Evolutionary conservation across 2,329 filamentous ascomycete genomes (phyloP).

Genomic region (Cladosporium velox): DNA sequence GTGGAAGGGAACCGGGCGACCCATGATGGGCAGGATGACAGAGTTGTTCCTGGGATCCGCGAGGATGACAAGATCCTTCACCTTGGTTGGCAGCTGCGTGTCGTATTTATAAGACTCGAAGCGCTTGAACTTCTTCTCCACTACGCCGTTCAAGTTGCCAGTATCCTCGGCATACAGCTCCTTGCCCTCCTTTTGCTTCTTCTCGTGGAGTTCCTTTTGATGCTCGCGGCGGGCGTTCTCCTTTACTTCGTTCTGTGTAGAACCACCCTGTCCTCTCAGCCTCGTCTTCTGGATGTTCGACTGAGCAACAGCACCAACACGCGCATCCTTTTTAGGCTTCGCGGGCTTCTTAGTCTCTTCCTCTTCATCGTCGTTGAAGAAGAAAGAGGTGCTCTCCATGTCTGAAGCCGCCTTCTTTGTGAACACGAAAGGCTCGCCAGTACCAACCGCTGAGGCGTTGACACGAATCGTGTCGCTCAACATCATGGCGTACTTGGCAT

Average conservation of each 20-base stretch:
- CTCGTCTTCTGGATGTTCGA: conserved; percentile 96
- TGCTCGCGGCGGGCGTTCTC: conserved; percentile 86
- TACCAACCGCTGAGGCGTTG: conserved; percentile 63
- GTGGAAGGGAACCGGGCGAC: conserved; percentile 94
- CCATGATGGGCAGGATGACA: conserved; percentile 94
- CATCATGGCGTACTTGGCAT: conserved; percentile 80
- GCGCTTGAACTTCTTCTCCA: conserved; percentile 97
- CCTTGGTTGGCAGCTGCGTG: conserved; percentile 81
- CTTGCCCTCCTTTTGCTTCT: conserved; percentile 88
- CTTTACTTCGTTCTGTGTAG: conserved; percentile 84
- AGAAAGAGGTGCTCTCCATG: conserved; percentile 93
- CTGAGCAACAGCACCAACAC: conserved; percentile 82
- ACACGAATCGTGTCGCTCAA: conserved; percentile 93
- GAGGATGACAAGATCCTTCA: conserved; percentile 84
- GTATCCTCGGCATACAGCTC: conserved; percentile 84
- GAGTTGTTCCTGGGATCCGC: conserved; percentile 90
- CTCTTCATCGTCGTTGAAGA: conserved; percentile 98
- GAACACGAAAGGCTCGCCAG: conserved; percentile 79
- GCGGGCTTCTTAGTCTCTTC: conserved; percentile 82
- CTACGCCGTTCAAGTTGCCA: conserved; percentile 80
- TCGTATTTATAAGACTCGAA: conserved; percentile 99
- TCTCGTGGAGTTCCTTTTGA: conserved; percentile 82
- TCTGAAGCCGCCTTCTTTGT: conserved; percentile 91
- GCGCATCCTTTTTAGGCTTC: conserved; percentile 81
- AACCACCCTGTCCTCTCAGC: conserved; percentile 84